Evolutionary conservation across 805 yeast species (phyloP), one percentile per base, ranked within the genome.

Genomic region (Torulaspora maleeae): DNA sequence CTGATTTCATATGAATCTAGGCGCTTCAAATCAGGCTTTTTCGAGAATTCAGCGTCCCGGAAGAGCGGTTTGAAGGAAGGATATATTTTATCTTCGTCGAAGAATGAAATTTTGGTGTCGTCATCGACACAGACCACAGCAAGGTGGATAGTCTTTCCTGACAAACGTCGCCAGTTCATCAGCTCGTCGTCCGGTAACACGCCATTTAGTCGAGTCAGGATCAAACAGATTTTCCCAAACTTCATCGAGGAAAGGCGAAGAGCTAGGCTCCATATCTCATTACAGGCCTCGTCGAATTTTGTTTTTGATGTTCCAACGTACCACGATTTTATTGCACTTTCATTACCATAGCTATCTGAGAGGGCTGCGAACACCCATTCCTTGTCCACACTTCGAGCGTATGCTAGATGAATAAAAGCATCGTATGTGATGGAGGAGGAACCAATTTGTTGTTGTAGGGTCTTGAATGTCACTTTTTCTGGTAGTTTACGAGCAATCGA

Each of bases 281-380:
- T 79, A 50, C 85, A 76, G 2, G 83, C 78, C 0, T 73, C 68
- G 32, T 80, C 80, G 57, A 79, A 74, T n/a, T 65, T 56, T 2
- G 56, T 52, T 33, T 57, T 67, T 0, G 68, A 57, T 44, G 53
- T 55, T 43, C 67, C 66, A 60, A 59, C 73, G 53, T 72, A 74
- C 90, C 91, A 85, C 0, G 88, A 75, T 52, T 79, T 82, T 0
- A 82, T 75, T 37, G 72, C 73, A 13, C 81, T 76, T 10, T 78
- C 72, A 3, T 72, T 70, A 0, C 96, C 96, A 60, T 76, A 75
- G 39, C 90, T 91, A 58, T 91, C 96, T 0, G 93, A 74, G 95
- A 97, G 88, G 0, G 95, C 83, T 0, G 87, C 95, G 17, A 82
- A 79, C 36, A 88, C 73, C 96, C 96, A 91, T 44, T 78, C 79